Evolutionary conservation across 2,329 filamentous ascomycete genomes (phyloP).

Genomic region (Gremmenia infestans): DNA sequence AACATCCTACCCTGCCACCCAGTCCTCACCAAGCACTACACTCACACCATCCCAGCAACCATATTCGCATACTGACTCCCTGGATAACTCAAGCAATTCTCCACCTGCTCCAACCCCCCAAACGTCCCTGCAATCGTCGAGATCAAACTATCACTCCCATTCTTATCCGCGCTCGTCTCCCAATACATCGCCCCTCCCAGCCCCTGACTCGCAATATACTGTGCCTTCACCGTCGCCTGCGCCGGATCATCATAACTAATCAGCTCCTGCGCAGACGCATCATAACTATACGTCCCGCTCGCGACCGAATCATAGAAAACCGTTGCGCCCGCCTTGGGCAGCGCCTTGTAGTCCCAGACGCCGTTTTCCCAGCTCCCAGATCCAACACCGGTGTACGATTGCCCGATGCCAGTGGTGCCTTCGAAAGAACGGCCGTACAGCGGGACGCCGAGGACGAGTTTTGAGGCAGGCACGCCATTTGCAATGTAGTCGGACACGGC

Average conservation of each 20-base stretch:
- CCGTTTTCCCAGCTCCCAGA: conserved; percentile 67
- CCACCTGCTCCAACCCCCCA: conserved; percentile 39
- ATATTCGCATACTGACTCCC: conserved; percentile 53
- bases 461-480: conserved; percentile 55
- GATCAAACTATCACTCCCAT: conserved; percentile 56
- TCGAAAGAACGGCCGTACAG: conserved; percentile 72
- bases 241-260: conserved; percentile 66
- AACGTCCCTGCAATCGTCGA: conserved; percentile 38
- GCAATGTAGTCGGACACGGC: conserved; percentile 62
- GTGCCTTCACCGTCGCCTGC: conserved; percentile 56
- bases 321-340: conserved; percentile 57
- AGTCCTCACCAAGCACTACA: conserved; percentile 8
- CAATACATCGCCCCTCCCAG: conserved; percentile 83
- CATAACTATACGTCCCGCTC: conserved; percentile 67
- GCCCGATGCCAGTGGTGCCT: conserved; percentile 61
- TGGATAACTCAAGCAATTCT: conserved; percentile 50
- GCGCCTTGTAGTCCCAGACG: conserved; percentile 75
- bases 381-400: conserved; percentile 58
- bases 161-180: conserved; percentile 69
- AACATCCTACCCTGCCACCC: neutral
- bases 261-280: conserved; percentile 53
- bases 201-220: conserved; percentile 56
- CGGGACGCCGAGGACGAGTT: conserved; percentile 75
- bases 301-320: conserved; percentile 53
- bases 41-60: conserved; percentile 31